These are phyloP conservation scores for Penicillium sp. DNA, from an alignment of 2,329 filamentous ascomycete species.

Conservation along the genomic window DNA sequence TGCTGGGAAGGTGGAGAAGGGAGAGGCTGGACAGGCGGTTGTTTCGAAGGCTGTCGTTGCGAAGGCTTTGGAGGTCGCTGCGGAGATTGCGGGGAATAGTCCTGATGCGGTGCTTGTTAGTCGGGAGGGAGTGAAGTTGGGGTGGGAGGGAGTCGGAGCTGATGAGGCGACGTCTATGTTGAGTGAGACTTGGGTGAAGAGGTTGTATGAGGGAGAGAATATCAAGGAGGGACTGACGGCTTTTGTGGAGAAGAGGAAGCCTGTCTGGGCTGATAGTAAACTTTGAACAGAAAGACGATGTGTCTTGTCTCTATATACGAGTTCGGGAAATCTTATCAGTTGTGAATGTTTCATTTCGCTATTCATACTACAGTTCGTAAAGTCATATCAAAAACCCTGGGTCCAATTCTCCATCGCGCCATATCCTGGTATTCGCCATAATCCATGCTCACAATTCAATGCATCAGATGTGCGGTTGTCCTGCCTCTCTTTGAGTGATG, in stretches of 20 bases:
- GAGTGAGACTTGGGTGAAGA: slow-evolving; percentile 59
- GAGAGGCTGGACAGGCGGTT: slow-evolving; percentile 18
- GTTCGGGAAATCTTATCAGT: slow-evolving; percentile 3
- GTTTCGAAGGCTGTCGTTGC: slow-evolving; percentile 24
- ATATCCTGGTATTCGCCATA: slow-evolving; percentile 31
- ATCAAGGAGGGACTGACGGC: slow-evolving; percentile 72
- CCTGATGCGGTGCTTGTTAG: slow-evolving; percentile 77
- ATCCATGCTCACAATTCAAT: slow-evolving; percentile 27
- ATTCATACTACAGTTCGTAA: slow-evolving; percentile 15
- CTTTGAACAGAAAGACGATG: slow-evolving; percentile 25
- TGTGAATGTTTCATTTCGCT: slow-evolving; percentile 5
- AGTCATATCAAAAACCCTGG: slow-evolving; percentile 18
- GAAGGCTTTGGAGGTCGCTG: slow-evolving; percentile 62
- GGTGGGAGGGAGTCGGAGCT: slow-evolving; percentile 69
- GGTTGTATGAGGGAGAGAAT: slow-evolving; percentile 68
- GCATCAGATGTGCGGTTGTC: slow-evolving; percentile 31
- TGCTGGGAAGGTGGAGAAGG: slow-evolving; percentile 20
- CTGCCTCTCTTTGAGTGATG: slow-evolving; percentile 25
- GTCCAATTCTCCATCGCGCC: slow-evolving; percentile 28
- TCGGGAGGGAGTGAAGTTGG: slow-evolving; percentile 68
- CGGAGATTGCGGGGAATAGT: slow-evolving; percentile 64
- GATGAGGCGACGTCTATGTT: slow-evolving; percentile 62
- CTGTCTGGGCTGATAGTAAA: slow-evolving; percentile 58
- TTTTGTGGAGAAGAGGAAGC: slow-evolving; percentile 74
- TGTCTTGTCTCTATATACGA: background rate